phyloP scores from a whole-genome alignment of 2,329 filamentous ascomycete genomes.

The Calonectria hawksworthii region DNA sequence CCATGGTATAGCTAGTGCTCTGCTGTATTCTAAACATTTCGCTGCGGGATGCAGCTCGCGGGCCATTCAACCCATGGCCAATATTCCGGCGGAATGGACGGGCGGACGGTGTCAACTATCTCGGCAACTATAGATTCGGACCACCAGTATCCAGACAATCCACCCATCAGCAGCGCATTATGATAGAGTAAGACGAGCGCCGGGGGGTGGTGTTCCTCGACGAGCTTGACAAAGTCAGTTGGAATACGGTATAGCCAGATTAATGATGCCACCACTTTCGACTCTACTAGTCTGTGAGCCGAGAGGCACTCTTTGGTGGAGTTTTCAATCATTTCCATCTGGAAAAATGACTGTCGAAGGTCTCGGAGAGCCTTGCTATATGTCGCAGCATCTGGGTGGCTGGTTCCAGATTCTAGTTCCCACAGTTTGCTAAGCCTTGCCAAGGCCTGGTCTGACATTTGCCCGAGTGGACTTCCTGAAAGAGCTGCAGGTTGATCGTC shows the following conservation, averaged over 20 bases:
- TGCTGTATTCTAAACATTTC: background rate
- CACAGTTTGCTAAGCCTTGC: background rate
- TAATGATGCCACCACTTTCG: background rate
- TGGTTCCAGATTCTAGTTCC: background rate
- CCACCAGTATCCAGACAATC: background rate
- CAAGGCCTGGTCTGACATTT: background rate
- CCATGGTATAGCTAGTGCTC: background rate
- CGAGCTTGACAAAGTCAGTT: background rate
- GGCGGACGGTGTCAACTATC: background rate
- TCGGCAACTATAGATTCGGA: background rate
- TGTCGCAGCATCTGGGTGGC: background rate
- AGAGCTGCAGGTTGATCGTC: background rate
- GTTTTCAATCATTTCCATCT: background rate
- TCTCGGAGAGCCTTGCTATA: background rate
- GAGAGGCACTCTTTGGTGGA: background rate
- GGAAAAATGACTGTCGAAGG: background rate
- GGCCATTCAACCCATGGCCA: background rate
- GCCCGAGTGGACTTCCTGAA: background rate
- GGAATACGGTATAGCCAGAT: background rate
- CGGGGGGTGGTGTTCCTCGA: background rate
- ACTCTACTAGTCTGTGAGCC: background rate
- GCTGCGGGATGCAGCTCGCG: background rate
- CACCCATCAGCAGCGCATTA: background rate
- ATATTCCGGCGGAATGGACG: background rate
- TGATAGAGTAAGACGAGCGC: background rate